Evolutionary conservation across 495 filamentous ascomycete genomes (phyloP), one percentile per base, ranked within the genome.

Genomic region (Acidomyces sp.): DNA sequence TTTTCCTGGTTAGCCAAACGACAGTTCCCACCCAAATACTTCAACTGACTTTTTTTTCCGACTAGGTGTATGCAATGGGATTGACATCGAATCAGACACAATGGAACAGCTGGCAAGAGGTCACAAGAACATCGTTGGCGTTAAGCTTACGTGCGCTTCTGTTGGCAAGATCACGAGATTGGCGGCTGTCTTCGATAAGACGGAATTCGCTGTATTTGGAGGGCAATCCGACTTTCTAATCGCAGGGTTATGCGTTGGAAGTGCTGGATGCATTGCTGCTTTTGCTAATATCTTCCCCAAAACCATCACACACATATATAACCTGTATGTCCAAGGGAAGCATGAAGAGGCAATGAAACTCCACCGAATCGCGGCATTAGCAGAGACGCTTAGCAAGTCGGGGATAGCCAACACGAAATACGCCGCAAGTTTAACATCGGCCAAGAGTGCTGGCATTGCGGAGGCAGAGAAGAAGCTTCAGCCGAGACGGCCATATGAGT

Each of bases 191-290:
- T 70, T 82, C 41, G 54, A 63, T 0, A 48, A 62, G 0, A 61
- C 67, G 3, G 60, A 66, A 9, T 83, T 85, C 53, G 70, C 71
- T 0, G 68, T 76, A 3, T 82, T 73, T 56, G 77, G 76, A 6
- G 80, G 80, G 0, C 75, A 82, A 55, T 72, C 74, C 2, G 78
- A 82, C 49, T 83, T 82, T 53, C 56, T 85, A 27, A 56, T 82
- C 23, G 77, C 71, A 0, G 78, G 76, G 2, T 46, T 75, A 12
- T 61, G 63, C 6, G 72, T 71, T 1, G 77, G 77, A 2, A 70
- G 66, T 3, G 66, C 72, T 3, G 78, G 78, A 4, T 77, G 72
- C 44, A 77, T 81, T 45, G 69, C 73, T 2, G 78, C 74, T 3
- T 78, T 81, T 52, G 76, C 63, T 34, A 81, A 79, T 51, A 68